phyloP scores from a whole-genome alignment of 768 basidiomycete genomes.

The Favolaschia claudopus region DNA sequence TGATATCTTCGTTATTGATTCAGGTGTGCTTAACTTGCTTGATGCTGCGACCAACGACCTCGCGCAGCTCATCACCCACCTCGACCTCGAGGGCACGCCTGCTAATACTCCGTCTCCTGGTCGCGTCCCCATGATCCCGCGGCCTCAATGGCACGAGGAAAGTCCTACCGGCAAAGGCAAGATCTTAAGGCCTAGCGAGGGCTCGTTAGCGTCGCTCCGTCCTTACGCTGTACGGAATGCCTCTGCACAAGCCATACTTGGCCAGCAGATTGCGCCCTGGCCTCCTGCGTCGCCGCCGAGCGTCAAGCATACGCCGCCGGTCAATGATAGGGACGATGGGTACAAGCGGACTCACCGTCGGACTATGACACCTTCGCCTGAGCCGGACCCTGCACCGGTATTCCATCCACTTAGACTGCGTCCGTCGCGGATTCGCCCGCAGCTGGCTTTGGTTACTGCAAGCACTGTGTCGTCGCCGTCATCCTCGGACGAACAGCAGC shows the following conservation, averaged over 20 bases:
- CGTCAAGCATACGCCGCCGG: conserved; percentile 14
- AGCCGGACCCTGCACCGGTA: conserved; percentile 62
- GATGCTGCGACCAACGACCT: conserved; percentile 84
- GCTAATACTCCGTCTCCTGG: conserved; percentile 49
- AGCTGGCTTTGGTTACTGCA: neutral
- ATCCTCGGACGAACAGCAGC: conserved; percentile 33
- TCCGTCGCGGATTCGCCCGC: conserved; percentile 23
- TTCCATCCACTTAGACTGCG: conserved; percentile 59
- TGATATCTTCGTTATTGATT: neutral
- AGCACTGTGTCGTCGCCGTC: conserved; percentile 31
- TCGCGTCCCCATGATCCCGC: conserved; percentile 30
- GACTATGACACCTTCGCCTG: conserved; percentile 64
- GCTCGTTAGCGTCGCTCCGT: conserved; percentile 56
- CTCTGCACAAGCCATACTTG: conserved; percentile 43
- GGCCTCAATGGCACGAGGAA: conserved; percentile 26
- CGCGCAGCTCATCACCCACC: conserved; percentile 76
- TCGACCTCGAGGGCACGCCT: conserved; percentile 85
- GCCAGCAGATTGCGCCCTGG: conserved; percentile 73
- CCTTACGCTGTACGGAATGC: conserved; percentile 50
- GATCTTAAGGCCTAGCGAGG: conserved; percentile 33
- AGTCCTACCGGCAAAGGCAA: conserved; percentile 43
- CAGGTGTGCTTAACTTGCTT: conserved; percentile 72
- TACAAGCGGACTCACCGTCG: conserved; percentile 57
- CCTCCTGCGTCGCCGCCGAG: conserved; percentile 41
- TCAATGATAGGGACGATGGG: conserved; percentile 17